Percentiles rank a stretch among this genome's conserved stretches.
phyloP scores from a whole-genome alignment of 208 protist genomes.

The Trypanosoma platydactyli region DNA sequence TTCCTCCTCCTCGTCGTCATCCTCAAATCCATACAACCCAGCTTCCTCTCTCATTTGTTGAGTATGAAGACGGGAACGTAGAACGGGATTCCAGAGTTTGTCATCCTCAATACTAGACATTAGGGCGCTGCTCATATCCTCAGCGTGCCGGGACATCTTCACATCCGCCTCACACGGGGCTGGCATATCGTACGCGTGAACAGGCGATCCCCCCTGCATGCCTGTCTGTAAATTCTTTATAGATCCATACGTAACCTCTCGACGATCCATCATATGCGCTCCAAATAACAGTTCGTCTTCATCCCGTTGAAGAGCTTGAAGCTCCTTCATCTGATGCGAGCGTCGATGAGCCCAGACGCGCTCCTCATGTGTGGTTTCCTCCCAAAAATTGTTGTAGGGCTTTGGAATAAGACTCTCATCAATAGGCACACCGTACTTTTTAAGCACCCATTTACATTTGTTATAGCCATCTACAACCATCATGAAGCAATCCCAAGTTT shows the following conservation, averaged over 20 bases:
- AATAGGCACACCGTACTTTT: conserved; percentile 71
- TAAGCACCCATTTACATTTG: conserved; percentile 85
- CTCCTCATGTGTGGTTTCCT: conserved; percentile 88
- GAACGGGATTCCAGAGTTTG: conserved; percentile 89
- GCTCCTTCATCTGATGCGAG: conserved; percentile 88
- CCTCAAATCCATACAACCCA: conserved; percentile 83
- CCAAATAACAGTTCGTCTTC: conserved; percentile 82
- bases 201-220: conserved; percentile 79
- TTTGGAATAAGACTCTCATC: conserved; percentile 80
- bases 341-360: conserved; percentile 84
- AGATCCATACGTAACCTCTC: conserved; percentile 61
- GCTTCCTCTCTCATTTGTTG: conserved; percentile 51
- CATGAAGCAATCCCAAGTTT: conserved; percentile 91
- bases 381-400: conserved; percentile 92
- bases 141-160: conserved; percentile 66
- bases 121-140: conserved; percentile 86
- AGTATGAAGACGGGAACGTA: conserved; percentile 71
- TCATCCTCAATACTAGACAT: conserved; percentile 91
- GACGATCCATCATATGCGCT: conserved; percentile 61
- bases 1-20: conserved; percentile 62
- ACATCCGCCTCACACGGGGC: conserved; percentile 76
- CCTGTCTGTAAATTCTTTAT: conserved; percentile 76
- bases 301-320: conserved; percentile 82
- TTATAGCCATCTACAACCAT: conserved; percentile 89
- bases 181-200: conserved; percentile 81